Evolutionary conservation across 78 protist genomes (phyloP).

Genomic region (Acrasis kona): DNA sequence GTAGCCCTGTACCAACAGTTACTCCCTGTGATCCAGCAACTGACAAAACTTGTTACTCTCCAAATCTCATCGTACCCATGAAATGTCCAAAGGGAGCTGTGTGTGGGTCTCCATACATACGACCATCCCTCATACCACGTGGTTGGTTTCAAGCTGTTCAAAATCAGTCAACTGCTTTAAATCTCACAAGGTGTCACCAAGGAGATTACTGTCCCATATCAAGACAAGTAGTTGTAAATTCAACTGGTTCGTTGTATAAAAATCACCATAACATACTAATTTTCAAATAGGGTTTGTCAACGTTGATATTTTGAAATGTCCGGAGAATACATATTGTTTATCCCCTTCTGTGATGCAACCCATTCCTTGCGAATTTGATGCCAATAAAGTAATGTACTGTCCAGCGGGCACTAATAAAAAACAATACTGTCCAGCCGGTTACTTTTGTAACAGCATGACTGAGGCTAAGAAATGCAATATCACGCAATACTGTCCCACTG

Average conservation of each 20-base stretch:
- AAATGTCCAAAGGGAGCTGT: background rate
- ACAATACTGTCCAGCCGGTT: background rate
- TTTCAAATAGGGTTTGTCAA: slow-evolving; percentile 1
- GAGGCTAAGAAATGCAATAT: background rate
- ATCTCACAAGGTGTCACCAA: background rate
- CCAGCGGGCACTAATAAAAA: background rate
- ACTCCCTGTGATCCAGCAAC: no score
- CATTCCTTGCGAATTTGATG: background rate
- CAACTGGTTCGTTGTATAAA: no score
- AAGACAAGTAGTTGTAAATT: no score
- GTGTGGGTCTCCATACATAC: background rate
- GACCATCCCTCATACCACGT: background rate
- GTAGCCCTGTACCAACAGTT: background rate
- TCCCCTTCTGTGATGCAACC: background rate
- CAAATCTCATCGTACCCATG: background rate
- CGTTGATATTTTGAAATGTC: background rate
- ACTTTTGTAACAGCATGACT: background rate
- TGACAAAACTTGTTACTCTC: background rate
- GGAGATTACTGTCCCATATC: background rate
- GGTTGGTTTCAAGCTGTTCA: no score
- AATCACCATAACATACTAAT: no score
- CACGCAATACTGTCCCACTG: background rate
- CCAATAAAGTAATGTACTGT: background rate
- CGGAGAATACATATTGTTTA: background rate
- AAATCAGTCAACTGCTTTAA: background rate